These are phyloP conservation scores for Withania somnifera DNA, from an alignment of 305 asterid species.

Conservation along the genomic window DNA sequence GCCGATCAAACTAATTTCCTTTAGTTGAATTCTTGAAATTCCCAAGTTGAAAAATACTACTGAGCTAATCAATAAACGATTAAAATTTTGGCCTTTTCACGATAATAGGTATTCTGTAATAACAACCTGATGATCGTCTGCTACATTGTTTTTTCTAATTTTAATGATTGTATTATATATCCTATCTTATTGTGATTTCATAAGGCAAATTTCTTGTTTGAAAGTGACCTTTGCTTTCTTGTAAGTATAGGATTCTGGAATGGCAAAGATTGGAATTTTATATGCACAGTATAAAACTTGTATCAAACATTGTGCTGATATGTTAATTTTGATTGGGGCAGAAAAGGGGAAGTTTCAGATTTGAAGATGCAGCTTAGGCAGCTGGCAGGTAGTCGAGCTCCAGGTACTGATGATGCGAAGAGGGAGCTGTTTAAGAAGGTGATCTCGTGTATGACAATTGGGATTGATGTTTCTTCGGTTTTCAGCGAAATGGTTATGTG, in stretches of 20 bases:
- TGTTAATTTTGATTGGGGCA: constrained; percentile 19
- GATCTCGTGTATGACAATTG: constrained; percentile 94
- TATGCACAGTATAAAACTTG: neutral
- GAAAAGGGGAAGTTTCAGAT: constrained; percentile 97
- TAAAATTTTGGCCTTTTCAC: neutral
- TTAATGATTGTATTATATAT: neutral
- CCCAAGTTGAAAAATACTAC: neutral
- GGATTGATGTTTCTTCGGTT: constrained; percentile 89
- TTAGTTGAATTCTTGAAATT: neutral
- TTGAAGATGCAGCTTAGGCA: constrained; percentile 89
- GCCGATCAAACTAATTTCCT: neutral
- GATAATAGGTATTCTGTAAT: neutral
- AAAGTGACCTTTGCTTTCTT: neutral
- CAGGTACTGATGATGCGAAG: constrained; percentile 87
- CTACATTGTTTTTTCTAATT: neutral
- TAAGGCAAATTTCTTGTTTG: neutral
- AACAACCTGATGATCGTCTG: neutral
- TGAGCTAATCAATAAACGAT: neutral
- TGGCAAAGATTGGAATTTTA: constrained; percentile 3
- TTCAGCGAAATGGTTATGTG: constrained; percentile 99
- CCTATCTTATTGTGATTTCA: neutral
- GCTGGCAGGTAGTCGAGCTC: constrained; percentile 95
- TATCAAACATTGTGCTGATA: constrained; percentile 10
- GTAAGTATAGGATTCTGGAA: neutral
- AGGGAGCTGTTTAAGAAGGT: constrained; percentile 95